phyloP scores from a whole-genome alignment of 1,139 yeast species.

The Saccharomyces hybrid region DNA sequence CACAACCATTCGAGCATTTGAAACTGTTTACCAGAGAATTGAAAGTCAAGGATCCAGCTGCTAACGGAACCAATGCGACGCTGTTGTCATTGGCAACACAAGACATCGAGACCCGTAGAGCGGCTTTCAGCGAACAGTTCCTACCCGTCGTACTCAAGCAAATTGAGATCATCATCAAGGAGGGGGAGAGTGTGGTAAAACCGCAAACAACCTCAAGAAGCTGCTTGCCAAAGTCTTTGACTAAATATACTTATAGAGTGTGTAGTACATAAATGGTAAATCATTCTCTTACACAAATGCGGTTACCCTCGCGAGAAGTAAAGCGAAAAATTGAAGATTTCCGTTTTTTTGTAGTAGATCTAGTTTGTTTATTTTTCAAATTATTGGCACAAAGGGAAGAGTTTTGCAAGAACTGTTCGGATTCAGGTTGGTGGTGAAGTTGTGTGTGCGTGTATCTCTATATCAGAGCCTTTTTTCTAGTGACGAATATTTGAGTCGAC shows the following conservation, averaged over 20 bases:
- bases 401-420: neutral
- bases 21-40: conserved; percentile 44
- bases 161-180: conserved; percentile 47
- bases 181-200: conserved; percentile 72
- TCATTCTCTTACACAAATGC: neutral
- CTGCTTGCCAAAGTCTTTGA: conserved; percentile 11
- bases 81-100: conserved; percentile 17
- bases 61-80: conserved; percentile 10
- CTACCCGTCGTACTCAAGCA: conserved; percentile 44
- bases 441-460: neutral
- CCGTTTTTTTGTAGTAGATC: neutral
- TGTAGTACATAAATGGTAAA: neutral
- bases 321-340: neutral
- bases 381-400: conserved; percentile 1
- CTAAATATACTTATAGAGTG: neutral
- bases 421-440: neutral
- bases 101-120: conserved; percentile 49
- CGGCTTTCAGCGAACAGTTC: conserved; percentile 49
- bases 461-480: neutral
- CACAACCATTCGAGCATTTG: conserved; percentile 56
- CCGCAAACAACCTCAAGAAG: conserved; percentile 37
- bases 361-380: neutral
- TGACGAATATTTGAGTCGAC: neutral
- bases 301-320: neutral
- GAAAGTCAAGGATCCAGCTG: conserved; percentile 13